Percentiles rank a stretch among this genome's conserved stretches.
Conservation (phyloP, 768 basidiomycete genomes). For the Suillus paluster region DNA sequence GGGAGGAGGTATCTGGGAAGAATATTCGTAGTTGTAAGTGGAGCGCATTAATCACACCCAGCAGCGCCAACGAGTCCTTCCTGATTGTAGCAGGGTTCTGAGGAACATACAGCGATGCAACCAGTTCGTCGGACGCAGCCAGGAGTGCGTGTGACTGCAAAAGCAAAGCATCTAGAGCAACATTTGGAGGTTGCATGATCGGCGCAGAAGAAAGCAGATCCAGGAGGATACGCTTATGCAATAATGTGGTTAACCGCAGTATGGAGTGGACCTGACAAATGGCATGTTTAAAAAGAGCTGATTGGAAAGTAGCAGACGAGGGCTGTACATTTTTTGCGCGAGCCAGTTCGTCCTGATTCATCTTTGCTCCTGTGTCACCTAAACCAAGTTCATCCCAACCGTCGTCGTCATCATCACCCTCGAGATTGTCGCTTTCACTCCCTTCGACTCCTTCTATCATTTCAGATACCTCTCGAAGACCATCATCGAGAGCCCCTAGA, state of each 20-base stretch:
- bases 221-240: slow-evolving; percentile 64
- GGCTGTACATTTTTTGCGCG: slow-evolving; percentile 60
- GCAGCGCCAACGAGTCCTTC: slow-evolving; percentile 43
- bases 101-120: slow-evolving; percentile 67
- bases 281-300: slow-evolving; percentile 9
- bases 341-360: slow-evolving; percentile 55
- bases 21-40: slow-evolving; percentile 32
- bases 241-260: slow-evolving; percentile 58
- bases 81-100: slow-evolving; percentile 53
- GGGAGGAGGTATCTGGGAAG: slow-evolving; percentile 23
- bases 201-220: slow-evolving; percentile 48
- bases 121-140: slow-evolving; percentile 64
- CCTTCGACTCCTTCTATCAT: slow-evolving; percentile 49
- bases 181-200: slow-evolving; percentile 27
- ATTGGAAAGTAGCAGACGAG: slow-evolving; percentile 2
- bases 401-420: slow-evolving; percentile 39
- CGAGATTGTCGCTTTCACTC: slow-evolving; percentile 29
- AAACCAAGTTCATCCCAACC: slow-evolving; percentile 67
- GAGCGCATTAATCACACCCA: slow-evolving; percentile 42
- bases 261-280: slow-evolving; percentile 56
- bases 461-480: slow-evolving; percentile 56
- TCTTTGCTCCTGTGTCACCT: slow-evolving; percentile 48
- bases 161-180: slow-evolving; percentile 55
- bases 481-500: slow-evolving; percentile 63
- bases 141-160: slow-evolving; percentile 55